Conservation (phyloP, 768 basidiomycete species). For the Sistotremastrum niveocremeum region DNA sequence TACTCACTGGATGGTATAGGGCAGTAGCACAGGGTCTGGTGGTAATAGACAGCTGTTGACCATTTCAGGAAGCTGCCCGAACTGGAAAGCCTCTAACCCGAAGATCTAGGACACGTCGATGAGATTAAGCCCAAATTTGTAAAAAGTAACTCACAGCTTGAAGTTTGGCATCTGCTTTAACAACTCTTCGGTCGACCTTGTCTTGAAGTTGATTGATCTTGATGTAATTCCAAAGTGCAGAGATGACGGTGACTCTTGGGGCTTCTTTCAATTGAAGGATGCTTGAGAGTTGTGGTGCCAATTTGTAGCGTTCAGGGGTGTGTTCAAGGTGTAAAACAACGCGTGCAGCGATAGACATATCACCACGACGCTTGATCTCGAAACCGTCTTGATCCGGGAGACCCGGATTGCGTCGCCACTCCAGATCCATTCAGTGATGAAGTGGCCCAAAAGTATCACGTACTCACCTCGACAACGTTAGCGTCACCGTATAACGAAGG, state of each 20-base stretch:
- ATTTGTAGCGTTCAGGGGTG: slow-evolving; percentile 73
- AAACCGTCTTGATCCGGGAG: slow-evolving; percentile 70
- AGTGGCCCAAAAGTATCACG: neutral
- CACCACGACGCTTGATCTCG: slow-evolving; percentile 70
- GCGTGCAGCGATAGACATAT: slow-evolving; percentile 61
- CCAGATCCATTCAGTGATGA: slow-evolving; percentile 49
- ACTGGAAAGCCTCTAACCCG: slow-evolving; percentile 51
- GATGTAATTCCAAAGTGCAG: slow-evolving; percentile 86
- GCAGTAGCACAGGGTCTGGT: slow-evolving; percentile 69
- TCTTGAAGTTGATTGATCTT: slow-evolving; percentile 75
- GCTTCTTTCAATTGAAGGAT: slow-evolving; percentile 76
- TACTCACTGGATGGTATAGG: slow-evolving; percentile 59
- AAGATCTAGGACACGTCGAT: slow-evolving; percentile 39
- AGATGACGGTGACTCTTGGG: slow-evolving; percentile 65
- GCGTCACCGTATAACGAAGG: slow-evolving; percentile 67
- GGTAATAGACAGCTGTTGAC: slow-evolving; percentile 68
- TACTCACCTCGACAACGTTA: slow-evolving; percentile 76
- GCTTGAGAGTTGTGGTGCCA: slow-evolving; percentile 58
- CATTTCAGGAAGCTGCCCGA: slow-evolving; percentile 73
- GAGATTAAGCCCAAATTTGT: neutral
- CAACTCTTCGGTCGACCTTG: slow-evolving; percentile 59
- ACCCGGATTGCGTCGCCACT: slow-evolving; percentile 25
- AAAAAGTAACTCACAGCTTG: slow-evolving; percentile 33
- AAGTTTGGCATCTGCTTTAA: slow-evolving; percentile 56
- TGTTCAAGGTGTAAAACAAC: slow-evolving; percentile 82